phyloP scores from a whole-genome alignment of 139 green algal species.

The Volvox africanus region DNA sequence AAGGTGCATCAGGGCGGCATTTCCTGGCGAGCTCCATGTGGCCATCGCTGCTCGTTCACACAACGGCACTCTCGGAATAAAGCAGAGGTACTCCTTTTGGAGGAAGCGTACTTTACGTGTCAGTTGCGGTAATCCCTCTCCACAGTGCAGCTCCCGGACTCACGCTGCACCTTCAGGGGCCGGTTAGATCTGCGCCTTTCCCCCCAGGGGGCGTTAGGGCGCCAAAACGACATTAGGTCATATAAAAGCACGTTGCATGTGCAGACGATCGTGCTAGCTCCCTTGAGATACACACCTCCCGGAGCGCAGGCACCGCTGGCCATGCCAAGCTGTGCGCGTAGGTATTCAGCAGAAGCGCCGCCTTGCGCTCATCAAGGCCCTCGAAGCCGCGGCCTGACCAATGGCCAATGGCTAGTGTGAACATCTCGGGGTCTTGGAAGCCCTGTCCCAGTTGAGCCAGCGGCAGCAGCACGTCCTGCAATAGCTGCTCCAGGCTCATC shows the following conservation, averaged over 20 bases:
- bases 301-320: neutral
- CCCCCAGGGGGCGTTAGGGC: no score
- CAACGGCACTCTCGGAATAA: no score
- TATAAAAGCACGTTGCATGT: neutral
- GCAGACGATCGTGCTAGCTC: no score
- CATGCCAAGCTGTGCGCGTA: neutral
- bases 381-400: neutral
- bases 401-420: neutral
- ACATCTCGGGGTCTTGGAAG: neutral
- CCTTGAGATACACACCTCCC: no score
- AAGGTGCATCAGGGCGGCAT: neutral
- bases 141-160: neutral
- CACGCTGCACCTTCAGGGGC: neutral
- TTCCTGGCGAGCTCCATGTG: no score
- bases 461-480: slow-evolving; percentile 3
- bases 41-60: no score
- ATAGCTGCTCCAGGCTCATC: neutral
- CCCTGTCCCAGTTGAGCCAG: neutral
- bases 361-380: neutral
- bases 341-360: neutral
- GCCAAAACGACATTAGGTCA: neutral
- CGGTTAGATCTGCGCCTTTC: neutral
- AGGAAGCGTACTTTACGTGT: no score
- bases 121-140: no score
- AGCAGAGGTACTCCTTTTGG: no score